Evolutionary conservation across 2,329 filamentous ascomycete genomes (phyloP).

Genomic region (Zelopaecilomyces penicillatus): DNA sequence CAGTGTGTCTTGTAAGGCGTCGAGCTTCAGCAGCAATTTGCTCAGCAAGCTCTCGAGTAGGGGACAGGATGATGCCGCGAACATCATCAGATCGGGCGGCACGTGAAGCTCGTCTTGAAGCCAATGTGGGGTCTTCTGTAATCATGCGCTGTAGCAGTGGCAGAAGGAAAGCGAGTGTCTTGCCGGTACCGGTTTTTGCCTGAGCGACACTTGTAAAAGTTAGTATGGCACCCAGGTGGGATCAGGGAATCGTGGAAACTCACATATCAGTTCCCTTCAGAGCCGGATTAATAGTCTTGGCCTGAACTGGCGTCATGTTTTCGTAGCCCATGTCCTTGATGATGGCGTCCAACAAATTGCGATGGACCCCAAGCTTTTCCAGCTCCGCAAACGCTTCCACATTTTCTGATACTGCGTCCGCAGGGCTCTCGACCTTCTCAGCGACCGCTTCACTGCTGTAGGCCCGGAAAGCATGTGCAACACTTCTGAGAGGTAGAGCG

Average conservation of each 20-base stretch:
- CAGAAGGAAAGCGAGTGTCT: slow-evolving; percentile 87
- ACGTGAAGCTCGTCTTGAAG: slow-evolving; percentile 29
- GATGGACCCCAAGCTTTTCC: slow-evolving; percentile 44
- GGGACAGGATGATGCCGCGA: slow-evolving; percentile 64
- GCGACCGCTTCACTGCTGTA: slow-evolving; percentile 34
- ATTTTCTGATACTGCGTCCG: slow-evolving; percentile 11
- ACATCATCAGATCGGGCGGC: slow-evolving; percentile 47
- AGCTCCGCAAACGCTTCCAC: slow-evolving; percentile 39
- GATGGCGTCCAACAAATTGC: slow-evolving; percentile 59
- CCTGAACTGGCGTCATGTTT: slow-evolving; percentile 88
- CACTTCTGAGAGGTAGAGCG: slow-evolving; percentile 12
- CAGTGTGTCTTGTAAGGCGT: slow-evolving; percentile 56
- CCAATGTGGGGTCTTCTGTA: slow-evolving; percentile 51
- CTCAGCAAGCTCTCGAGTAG: slow-evolving; percentile 71
- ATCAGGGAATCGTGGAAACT: slow-evolving; percentile 24
- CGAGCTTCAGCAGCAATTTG: slow-evolving; percentile 75
- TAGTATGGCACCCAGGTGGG: not conserved
- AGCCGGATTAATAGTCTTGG: slow-evolving; percentile 70
- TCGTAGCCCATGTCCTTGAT: slow-evolving; percentile 65
- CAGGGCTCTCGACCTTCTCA: slow-evolving; percentile 12
- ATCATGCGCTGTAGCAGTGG: slow-evolving; percentile 78
- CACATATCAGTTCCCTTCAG: slow-evolving; percentile 77
- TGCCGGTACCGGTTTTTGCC: slow-evolving; percentile 94
- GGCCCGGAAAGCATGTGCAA: slow-evolving; percentile 19
- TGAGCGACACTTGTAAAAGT: slow-evolving; percentile 62